Conservation (phyloP, 495 filamentous ascomycete species). For the Aspergillus steynii region DNA sequence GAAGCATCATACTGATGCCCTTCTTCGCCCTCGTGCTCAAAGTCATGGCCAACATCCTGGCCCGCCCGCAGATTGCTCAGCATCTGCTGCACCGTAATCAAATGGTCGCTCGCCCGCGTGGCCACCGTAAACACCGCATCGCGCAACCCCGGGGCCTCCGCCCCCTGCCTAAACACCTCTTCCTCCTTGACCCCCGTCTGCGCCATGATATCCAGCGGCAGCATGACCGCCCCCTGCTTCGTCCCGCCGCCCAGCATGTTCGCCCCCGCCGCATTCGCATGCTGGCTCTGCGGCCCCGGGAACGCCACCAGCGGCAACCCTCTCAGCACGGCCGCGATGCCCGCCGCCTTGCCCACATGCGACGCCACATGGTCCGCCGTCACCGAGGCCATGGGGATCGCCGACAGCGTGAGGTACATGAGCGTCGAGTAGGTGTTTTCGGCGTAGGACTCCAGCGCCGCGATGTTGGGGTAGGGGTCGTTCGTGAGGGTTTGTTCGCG, state of each 20-base stretch:
- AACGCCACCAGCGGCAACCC: slow-evolving; percentile 85
- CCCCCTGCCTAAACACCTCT: slow-evolving; percentile 79
- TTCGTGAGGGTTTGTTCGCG: slow-evolving; percentile 84
- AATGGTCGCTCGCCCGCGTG: slow-evolving; percentile 89
- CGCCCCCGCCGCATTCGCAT: slow-evolving; percentile 30
- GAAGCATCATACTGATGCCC: slow-evolving; percentile 62
- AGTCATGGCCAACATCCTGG: slow-evolving; percentile 74
- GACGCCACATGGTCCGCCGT: slow-evolving; percentile 91
- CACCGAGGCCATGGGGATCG: slow-evolving; percentile 72
- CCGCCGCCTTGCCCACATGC: slow-evolving; percentile 91
- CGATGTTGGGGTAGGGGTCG: slow-evolving; percentile 72
- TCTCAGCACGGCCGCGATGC: slow-evolving; percentile 79
- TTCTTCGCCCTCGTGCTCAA: slow-evolving; percentile 79
- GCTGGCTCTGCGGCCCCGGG: slow-evolving; percentile 60
- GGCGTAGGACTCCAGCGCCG: slow-evolving; percentile 79
- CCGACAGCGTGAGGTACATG: slow-evolving; percentile 83
- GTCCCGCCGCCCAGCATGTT: slow-evolving; percentile 36
- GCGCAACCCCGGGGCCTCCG: slow-evolving; percentile 71
- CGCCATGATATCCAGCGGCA: slow-evolving; percentile 91
- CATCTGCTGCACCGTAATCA: slow-evolving; percentile 94
- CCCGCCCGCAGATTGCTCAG: slow-evolving; percentile 72
- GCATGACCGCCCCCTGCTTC: slow-evolving; percentile 65
- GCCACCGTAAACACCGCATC: slow-evolving; percentile 93
- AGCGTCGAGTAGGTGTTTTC: slow-evolving; percentile 93
- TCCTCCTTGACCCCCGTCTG: slow-evolving; percentile 78